Evolutionary conservation across 345 rosid species (phyloP).

Genomic region (Abelmoschus esculentus): DNA sequence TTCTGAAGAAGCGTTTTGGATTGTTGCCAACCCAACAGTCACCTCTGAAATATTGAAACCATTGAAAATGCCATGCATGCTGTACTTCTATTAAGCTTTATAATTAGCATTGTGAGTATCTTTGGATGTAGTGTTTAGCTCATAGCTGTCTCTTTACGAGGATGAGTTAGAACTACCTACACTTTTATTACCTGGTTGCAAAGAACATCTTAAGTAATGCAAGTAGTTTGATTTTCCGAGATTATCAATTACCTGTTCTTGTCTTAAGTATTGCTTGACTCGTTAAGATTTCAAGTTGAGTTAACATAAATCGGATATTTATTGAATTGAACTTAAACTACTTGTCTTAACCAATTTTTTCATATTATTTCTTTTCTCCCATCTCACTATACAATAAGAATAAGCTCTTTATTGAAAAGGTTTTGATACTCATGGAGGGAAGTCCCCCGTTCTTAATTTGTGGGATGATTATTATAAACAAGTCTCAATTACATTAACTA

Average conservation of each 20-base stretch:
- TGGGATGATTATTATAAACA: too few relatives aligned
- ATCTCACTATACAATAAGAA: too few relatives aligned
- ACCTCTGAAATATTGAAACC: constrained; percentile 53
- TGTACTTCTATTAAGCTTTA: constrained; percentile 4
- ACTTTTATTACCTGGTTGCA: background rate
- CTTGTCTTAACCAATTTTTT: too few relatives aligned
- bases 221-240: background rate
- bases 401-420: too few relatives aligned
- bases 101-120: background rate
- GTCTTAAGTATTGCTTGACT: too few relatives aligned
- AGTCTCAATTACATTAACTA: too few relatives aligned
- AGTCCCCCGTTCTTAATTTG: too few relatives aligned
- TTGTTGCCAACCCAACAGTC: constrained; percentile 66
- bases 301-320: too few relatives aligned
- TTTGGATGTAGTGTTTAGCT: background rate
- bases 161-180: background rate
- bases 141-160: background rate
- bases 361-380: too few relatives aligned
- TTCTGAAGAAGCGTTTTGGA: constrained; percentile 73
- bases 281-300: too few relatives aligned
- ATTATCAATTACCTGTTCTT: background rate
- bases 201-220: background rate
- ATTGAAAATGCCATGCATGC: background rate
- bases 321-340: too few relatives aligned
- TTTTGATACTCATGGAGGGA: too few relatives aligned